Conservation (phyloP, 345 rosid species). For the Hibiscus syriacus region DNA sequence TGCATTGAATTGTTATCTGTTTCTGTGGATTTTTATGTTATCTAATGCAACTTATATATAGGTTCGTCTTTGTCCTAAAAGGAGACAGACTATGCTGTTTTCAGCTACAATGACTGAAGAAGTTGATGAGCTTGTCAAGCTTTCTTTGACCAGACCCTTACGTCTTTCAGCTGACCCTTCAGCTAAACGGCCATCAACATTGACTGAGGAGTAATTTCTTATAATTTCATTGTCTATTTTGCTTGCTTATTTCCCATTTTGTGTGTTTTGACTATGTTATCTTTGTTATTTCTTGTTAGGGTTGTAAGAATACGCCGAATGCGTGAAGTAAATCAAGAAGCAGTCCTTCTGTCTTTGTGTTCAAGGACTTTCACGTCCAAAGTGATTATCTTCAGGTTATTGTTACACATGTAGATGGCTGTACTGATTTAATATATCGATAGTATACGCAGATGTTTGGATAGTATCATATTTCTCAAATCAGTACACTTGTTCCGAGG, state of each 20-base stretch:
- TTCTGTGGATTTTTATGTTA: background rate
- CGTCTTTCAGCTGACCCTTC: slow-evolving; percentile 97
- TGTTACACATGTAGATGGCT: slow-evolving; percentile 1
- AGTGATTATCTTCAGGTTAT: slow-evolving; percentile 89
- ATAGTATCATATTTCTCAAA: background rate
- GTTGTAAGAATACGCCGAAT: slow-evolving; percentile 89
- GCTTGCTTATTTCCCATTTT: slow-evolving; percentile 5
- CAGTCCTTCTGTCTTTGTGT: slow-evolving; percentile 92
- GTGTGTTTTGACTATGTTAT: slow-evolving; percentile 1
- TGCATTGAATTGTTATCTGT: slow-evolving; percentile 1
- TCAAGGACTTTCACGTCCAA: slow-evolving; percentile 74
- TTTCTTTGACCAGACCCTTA: slow-evolving; percentile 82
- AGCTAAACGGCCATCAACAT: slow-evolving; percentile 74
- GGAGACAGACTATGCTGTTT: slow-evolving; percentile 94
- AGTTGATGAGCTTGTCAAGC: slow-evolving; percentile 81
- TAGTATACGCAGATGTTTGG: background rate
- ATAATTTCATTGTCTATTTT: slow-evolving; percentile 1
- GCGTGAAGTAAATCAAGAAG: slow-evolving; percentile 86
- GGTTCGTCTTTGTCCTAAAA: slow-evolving; percentile 87
- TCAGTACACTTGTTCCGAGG: background rate
- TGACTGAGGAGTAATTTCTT: slow-evolving; percentile 76
- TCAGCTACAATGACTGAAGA: slow-evolving; percentile 99
- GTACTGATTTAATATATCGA: background rate
- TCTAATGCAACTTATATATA: slow-evolving; percentile 21
- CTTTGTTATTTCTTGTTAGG: slow-evolving; percentile 28